These are phyloP conservation scores for Rhodamnia rubescens DNA, from an alignment of 345 rosid genomes.

Conservation along the genomic window DNA sequence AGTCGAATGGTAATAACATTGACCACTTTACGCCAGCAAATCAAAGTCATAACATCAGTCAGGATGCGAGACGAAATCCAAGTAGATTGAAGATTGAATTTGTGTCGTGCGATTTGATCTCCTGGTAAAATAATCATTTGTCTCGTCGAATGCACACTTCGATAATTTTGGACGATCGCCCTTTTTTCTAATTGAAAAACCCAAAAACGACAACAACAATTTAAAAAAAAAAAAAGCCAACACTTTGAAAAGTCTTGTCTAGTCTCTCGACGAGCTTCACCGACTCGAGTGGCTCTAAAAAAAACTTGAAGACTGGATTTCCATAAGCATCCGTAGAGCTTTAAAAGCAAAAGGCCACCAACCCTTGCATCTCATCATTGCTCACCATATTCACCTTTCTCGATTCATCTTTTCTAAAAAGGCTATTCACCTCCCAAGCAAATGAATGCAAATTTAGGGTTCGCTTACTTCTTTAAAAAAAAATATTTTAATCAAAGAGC, in stretches of 20 bases:
- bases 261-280: not conserved
- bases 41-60: not conserved
- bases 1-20: not conserved
- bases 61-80: not conserved
- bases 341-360: not conserved
- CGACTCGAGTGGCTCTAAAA: too few relatives aligned
- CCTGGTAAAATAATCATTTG: not conserved
- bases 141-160: not conserved
- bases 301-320: not conserved
- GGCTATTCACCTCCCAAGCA: too few relatives aligned
- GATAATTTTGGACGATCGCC: not conserved
- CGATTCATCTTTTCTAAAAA: not conserved
- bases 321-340: not conserved
- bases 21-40: not conserved
- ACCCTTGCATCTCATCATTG: not conserved
- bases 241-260: not conserved
- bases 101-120: accelerated
- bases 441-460: not conserved
- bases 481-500: too few relatives aligned
- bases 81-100: not conserved
- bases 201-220: not conserved
- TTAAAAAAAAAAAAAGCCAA: not conserved
- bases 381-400: not conserved
- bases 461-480: not conserved
- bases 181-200: not conserved